phyloP scores from a whole-genome alignment of 495 filamentous ascomycete species.

The Apodospora peruviana region DNA sequence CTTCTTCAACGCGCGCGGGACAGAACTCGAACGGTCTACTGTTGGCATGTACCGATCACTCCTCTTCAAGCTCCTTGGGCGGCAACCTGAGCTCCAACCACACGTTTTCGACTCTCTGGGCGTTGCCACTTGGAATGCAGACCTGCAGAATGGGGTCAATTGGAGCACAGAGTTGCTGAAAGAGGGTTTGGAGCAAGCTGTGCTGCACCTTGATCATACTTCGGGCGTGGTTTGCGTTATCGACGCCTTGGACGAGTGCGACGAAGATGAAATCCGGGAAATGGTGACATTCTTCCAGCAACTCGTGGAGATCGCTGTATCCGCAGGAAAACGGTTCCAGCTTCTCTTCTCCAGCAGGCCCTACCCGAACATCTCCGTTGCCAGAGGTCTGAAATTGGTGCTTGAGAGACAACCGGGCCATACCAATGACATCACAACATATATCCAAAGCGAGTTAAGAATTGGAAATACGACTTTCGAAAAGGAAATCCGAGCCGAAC shows the following conservation, averaged over 20 bases:
- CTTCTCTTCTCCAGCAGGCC: slow-evolving; percentile 47
- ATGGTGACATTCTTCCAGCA: slow-evolving; percentile 32
- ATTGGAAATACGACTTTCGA: slow-evolving; percentile 12
- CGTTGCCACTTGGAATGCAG: neutral
- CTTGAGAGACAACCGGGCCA: slow-evolving; percentile 23
- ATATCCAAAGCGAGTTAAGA: slow-evolving; percentile 19
- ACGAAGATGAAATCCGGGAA: slow-evolving; percentile 26
- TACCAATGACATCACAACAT: slow-evolving; percentile 17
- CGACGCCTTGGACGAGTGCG: slow-evolving; percentile 41
- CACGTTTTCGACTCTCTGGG: slow-evolving; percentile 17
- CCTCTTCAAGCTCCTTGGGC: slow-evolving; percentile 27
- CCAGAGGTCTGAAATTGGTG: slow-evolving; percentile 22
- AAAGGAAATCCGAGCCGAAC: slow-evolving; percentile 20
- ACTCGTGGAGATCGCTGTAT: slow-evolving; percentile 14
- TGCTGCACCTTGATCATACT: slow-evolving; percentile 16
- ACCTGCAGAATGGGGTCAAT: slow-evolving; percentile 18
- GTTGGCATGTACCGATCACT: slow-evolving; percentile 53
- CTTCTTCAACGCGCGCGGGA: slow-evolving; percentile 34
- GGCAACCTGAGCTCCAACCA: slow-evolving; percentile 20
- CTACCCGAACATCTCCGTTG: slow-evolving; percentile 41
- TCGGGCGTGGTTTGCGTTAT: slow-evolving; percentile 31
- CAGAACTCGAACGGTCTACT: slow-evolving; percentile 43
- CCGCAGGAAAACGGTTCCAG: slow-evolving; percentile 7
- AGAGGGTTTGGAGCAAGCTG: slow-evolving; percentile 20
- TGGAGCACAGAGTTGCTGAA: slow-evolving; percentile 27